Percentiles rank a stretch among this genome's conserved stretches.
Evolutionary conservation across 352 stramenopile genomes (phyloP).

Genomic region (Phytophthora constricta): DNA sequence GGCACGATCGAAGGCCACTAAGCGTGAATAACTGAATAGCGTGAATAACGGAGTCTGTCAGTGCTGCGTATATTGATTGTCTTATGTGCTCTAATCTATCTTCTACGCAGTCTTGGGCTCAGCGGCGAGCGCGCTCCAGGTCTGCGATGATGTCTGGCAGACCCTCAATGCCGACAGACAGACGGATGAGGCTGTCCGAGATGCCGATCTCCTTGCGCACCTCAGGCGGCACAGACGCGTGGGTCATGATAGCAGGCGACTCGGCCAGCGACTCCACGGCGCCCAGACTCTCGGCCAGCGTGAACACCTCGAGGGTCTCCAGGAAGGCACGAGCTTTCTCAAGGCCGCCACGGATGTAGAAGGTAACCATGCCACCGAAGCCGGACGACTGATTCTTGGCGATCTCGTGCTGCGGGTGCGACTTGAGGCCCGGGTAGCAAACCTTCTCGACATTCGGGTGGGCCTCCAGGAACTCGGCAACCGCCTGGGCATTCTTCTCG

Average conservation of each 20-base stretch:
- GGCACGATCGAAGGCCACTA: conserved; percentile 38
- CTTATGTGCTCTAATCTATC: conserved; percentile 15
- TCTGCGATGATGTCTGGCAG: conserved; percentile 92
- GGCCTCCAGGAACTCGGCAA: conserved; percentile 90
- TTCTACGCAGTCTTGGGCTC: conserved; percentile 44
- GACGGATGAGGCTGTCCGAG: conserved; percentile 92
- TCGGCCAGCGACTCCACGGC: conserved; percentile 94
- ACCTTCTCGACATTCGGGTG: conserved; percentile 93
- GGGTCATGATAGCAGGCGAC: conserved; percentile 95
- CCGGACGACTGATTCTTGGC: conserved; percentile 81
- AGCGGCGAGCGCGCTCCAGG: conserved; percentile 77
- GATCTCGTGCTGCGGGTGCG: conserved; percentile 90
- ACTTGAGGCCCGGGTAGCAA: conserved; percentile 91
- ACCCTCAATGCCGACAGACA: conserved; percentile 94
- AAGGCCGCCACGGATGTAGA: conserved; percentile 92
- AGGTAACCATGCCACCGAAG: conserved; percentile 91
- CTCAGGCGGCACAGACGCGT: conserved; percentile 91
- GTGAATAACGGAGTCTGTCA: no score
- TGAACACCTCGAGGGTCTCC: conserved; percentile 92
- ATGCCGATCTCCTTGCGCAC: conserved; percentile 91
- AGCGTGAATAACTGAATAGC: no score
- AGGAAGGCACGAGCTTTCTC: conserved; percentile 92
- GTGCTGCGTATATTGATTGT: conserved; percentile 8
- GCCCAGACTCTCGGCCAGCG: conserved; percentile 95
- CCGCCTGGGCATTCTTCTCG: conserved; percentile 92